Base-by-base conservation (phyloP, 73 alveolate species). In the Paramecium pentaurelia region DNA sequence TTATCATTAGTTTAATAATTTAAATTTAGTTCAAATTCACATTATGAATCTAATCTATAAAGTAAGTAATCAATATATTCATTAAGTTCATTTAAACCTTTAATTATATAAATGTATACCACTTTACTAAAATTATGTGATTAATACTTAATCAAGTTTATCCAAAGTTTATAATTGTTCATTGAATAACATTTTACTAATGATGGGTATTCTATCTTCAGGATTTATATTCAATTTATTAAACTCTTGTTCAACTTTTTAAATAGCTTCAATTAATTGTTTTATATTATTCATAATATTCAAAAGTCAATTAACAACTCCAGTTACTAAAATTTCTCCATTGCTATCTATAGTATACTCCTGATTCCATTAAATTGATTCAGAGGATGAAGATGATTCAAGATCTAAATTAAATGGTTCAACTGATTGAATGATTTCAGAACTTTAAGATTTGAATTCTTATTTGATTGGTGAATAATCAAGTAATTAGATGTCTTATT, bases 401-500 rank as follows among this genome's bases (percentile, higher is more conserved):
- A 64, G 28, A 64, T 64, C 84, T 3, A 64, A 32, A 64, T 64
- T 64, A 28, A 64, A 64, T 11, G 84, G 84, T 64, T 64, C 84
- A 2, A 64, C 84, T 11, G 84, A 64, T 9, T 64, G 0, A 8
- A 64, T 34, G 20, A 64, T 32, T 32, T 64, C 22, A 28, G 84
- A 64, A 32, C 18, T 34, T 12, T 64, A 32, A 0, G 84, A 64
- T 64, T 64, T 64, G 10, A 51, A 64, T 64, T 64, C 84, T 11
- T 64, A 64, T 64, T 64, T 32, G 12, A 64, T 64, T 28, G 84
- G 84, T 28, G 84, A 64, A 51, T 64, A 64, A 64, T 64, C 84
- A 32, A 64, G 8, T 25, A 64, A 16, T 32, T 16, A 11, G 8
- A 64, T 64, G 11, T 64, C 84, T 32, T 64, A 34, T 12, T 64